Base-by-base conservation (phyloP, 352 stramenopile genomes). In the Phytophthora hybrid region DNA sequence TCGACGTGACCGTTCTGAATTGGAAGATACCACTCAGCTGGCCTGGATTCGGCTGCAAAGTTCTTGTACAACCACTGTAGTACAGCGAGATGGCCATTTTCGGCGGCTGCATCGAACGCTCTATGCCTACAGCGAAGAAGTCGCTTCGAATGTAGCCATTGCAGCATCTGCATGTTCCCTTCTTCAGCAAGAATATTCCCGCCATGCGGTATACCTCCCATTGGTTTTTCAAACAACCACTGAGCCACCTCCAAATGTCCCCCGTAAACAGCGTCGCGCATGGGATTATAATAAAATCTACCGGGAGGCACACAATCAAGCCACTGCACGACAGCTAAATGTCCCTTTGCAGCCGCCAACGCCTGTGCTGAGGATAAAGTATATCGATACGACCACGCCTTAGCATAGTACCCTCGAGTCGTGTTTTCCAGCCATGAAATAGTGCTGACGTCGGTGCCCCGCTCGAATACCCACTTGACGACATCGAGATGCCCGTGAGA, bases 401-500 rank as follows among this genome's bases (percentile, higher is more conserved):
- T 31, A 32, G 18, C 19, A 5, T 23, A 54, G 16, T n/a, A 54
- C 13, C 16, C 7, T 32, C 47, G 29, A 31, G 29, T 31, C 3
- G 3, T 0, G 0, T 31, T 31, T 7, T 0, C 29, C 29, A 31
- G 0, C 29, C 29, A 1, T 0, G 29, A 0, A 3, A 31, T 31
- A 31, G 29, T 31, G 29, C 29, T 31, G 29, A 14, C 5, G 13
- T 51, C 57, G 1, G 53, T 21, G 4, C 39, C 37, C 13, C 57
- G 37, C 16, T 49, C 57, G 10, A 47, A 32, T 5, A 63, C 14
- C 56, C 56, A 63, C 37, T 63, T 18, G n/a, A 49, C 56, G 9
- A 34, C n/a, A 4, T 53, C n/a, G 18, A 63, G 34, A 63, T 53
- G 37, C 2, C 56, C 56, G 19, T 63, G 37, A 81, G 26, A 4